Conservation (phyloP, 768 basidiomycete genomes). For the Mycena galericulata region DNA sequence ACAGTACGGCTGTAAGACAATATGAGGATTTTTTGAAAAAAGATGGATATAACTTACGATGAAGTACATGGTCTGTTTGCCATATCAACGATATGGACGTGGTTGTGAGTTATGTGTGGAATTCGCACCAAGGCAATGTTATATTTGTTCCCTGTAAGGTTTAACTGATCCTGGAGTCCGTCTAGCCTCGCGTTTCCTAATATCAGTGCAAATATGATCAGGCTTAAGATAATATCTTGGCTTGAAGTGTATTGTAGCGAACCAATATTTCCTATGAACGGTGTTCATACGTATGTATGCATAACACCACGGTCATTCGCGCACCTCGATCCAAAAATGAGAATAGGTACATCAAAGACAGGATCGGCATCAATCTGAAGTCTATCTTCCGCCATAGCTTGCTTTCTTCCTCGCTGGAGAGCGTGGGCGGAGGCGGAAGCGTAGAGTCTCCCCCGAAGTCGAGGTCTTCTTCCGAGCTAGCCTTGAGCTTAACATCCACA, state of each 20-base stretch:
- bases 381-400: conserved; percentile 72
- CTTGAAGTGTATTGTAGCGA: conserved; percentile 10
- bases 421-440: conserved; percentile 58
- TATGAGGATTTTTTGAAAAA: not conserved
- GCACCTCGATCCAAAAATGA: conserved; percentile 74
- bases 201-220: too few relatives aligned
- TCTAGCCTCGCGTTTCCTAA: conserved; percentile 78
- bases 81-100: not conserved
- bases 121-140: conserved; percentile 70
- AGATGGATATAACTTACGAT: conserved; percentile 56
- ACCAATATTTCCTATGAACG: conserved; percentile 79
- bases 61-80: conserved; percentile 74
- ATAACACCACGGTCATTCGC: conserved; percentile 25
- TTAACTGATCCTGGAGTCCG: conserved; percentile 67
- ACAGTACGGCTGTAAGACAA: conserved; percentile 63
- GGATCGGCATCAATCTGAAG: conserved; percentile 67
- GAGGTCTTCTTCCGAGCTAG: conserved; percentile 19
- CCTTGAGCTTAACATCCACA: conserved; percentile 23
- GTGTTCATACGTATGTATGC: too few relatives aligned
- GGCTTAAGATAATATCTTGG: not conserved
- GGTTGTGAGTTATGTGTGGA: conserved; percentile 13
- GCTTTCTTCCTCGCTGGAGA: conserved; percentile 63
- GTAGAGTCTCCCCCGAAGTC: conserved; percentile 60
- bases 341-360: conserved; percentile 70
- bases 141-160: conserved; percentile 69